These are phyloP conservation scores for Colletotrichum sansevieriae DNA, from an alignment of 2,329 filamentous ascomycete species.

Conservation along the genomic window DNA sequence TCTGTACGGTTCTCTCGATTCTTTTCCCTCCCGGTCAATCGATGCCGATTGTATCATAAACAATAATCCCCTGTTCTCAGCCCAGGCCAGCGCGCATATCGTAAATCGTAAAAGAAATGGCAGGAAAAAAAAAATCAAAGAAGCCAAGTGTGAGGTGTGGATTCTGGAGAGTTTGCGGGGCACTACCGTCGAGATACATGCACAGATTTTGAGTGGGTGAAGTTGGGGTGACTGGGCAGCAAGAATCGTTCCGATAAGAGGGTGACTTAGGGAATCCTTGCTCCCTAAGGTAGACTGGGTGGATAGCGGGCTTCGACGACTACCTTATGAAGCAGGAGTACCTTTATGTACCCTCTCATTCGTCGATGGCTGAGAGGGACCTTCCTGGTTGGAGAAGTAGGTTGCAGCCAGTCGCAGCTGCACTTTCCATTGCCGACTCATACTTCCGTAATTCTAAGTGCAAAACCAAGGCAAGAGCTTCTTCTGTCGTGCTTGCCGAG, in stretches of 20 bases:
- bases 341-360: constrained; percentile 19
- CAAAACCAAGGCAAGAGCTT: not conserved
- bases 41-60: constrained; percentile 2
- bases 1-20: not conserved
- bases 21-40: not conserved
- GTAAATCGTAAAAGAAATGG: not conserved
- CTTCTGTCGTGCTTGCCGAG: not conserved
- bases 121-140: constrained; percentile 4
- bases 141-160: constrained; percentile 10
- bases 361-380: constrained; percentile 14
- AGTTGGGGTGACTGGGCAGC: not conserved
- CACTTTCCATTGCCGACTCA: constrained; percentile 2
- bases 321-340: not conserved
- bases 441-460: not conserved
- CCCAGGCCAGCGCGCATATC: not conserved
- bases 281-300: not conserved
- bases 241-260: not conserved
- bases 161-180: not conserved
- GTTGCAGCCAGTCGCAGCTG: not conserved
- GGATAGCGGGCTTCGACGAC: too few relatives aligned
- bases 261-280: not conserved
- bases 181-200: too few relatives aligned
- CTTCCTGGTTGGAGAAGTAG: constrained; percentile 7
- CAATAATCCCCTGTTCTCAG: not conserved
- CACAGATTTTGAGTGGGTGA: too few relatives aligned